A percentile compares a stretch with the other conserved stretches of the same genome.
phyloP scores from a whole-genome alignment of 2,329 filamentous ascomycete genomes.

The Madurella mycetomatis region DNA sequence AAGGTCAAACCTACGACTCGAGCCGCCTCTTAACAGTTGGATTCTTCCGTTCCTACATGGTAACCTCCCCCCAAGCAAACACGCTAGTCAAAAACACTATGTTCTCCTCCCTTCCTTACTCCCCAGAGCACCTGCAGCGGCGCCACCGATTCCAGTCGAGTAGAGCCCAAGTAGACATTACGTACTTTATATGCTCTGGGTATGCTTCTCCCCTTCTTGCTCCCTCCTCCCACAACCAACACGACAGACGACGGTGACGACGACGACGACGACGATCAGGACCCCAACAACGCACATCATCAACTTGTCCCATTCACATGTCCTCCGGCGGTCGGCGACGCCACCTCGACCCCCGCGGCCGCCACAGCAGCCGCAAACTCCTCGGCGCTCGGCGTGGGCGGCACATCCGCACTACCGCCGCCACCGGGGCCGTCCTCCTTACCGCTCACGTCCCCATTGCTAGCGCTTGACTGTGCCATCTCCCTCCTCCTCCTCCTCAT shows the following conservation, averaged over 20 bases:
- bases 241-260: neutral
- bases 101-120: neutral
- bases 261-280: neutral
- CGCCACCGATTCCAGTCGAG: neutral
- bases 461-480: conserved; percentile 43
- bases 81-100: neutral
- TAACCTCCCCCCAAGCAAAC: neutral
- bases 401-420: conserved; percentile 13
- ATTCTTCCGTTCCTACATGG: neutral
- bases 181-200: conserved; percentile 20
- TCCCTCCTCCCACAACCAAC: neutral
- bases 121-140: neutral
- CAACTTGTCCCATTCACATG: conserved; percentile 2
- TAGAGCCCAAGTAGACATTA: conserved; percentile 24
- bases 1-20: neutral
- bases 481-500: conserved; percentile 63
- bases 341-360: conserved; percentile 12
- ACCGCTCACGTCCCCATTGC: conserved; percentile 44
- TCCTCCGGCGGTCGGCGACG: neutral
- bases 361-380: conserved; percentile 21
- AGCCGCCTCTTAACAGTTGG: neutral
- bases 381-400: conserved; percentile 24
- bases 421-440: conserved; percentile 16
- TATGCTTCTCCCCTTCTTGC: conserved; percentile 1
- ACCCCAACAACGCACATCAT: neutral